Evolutionary conservation across 306 rosid species (phyloP), one percentile per base, ranked within the genome.

Genomic region (Canavalia ensiformis): DNA sequence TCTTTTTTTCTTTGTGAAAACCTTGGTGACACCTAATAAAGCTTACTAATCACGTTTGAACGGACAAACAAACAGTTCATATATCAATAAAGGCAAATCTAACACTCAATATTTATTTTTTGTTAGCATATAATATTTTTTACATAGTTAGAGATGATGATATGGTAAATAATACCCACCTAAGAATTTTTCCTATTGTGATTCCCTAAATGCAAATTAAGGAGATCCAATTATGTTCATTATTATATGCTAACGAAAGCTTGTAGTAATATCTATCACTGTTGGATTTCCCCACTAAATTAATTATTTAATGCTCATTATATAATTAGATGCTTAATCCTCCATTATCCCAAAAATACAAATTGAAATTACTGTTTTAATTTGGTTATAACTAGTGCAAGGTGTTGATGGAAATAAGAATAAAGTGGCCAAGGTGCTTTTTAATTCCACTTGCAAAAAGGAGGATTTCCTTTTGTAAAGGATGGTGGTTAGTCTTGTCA

Each of bases 401-500:
- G 76, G 76, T 71, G 79, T 62, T 82, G 75, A 82, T 76, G 83
- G 86, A 82, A 86, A 81, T 81, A 75, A 85, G 92, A 86, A 89
- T 91, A 91, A 89, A 89, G 95, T 76, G 81, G 75, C 4, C 2
- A 65, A 70, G 60, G 7, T 82, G 78, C 91, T 86, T 82, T 86
- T 62, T 9, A 52, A 60, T 82, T 77, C 91, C 89, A 85, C 88
- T 85, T 85, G 92, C 73, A 54, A 68, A 87, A 81, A 72, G 82
- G 6, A 46, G 81, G 66, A 35, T 78, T 75, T 56, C 65, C 78
- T 81, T 85, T 86, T 59, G 31, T 49, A 77, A 89, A 83, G 64
- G 74, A 81, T 68, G 86, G 84, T 79, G 86, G 84, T 81, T 82
- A 47, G 82, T 85, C 89, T 83, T 87, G 86, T 89, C 90, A 87